Percentiles rank a stretch among this genome's conserved stretches.
phyloP scores from a whole-genome alignment of 1,284 basidiomycete species.

The Ceratobasidium sp. region DNA sequence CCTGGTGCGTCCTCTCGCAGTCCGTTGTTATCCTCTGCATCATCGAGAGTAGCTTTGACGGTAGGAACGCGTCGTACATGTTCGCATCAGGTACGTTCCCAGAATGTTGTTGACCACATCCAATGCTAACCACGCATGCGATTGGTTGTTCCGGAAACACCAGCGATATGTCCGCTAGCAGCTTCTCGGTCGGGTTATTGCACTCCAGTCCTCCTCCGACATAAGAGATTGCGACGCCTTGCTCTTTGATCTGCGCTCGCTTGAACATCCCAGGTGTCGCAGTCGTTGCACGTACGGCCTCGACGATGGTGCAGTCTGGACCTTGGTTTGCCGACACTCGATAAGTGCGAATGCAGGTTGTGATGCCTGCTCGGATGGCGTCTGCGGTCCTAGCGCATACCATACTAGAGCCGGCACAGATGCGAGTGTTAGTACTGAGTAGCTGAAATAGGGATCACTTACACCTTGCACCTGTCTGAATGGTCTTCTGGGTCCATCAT shows the following conservation, averaged over 20 bases:
- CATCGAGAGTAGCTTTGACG: not conserved
- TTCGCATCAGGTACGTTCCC: not conserved
- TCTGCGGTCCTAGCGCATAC: not conserved
- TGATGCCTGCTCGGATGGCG: not conserved
- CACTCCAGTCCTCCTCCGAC: not conserved
- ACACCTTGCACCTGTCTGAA: not conserved
- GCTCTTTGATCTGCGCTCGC: not conserved
- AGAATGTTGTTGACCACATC: not conserved
- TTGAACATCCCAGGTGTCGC: conserved; percentile 5
- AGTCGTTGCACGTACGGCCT: not conserved
- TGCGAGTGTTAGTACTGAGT: not conserved
- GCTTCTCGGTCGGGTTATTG: conserved; percentile 1
- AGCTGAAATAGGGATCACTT: not conserved
- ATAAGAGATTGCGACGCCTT: not conserved
- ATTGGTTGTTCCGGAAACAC: not conserved
- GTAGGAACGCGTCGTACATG: not conserved
- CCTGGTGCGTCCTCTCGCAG: conserved; percentile 2
- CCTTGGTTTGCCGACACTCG: not conserved
- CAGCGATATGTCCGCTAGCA: not conserved
- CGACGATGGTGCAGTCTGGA: conserved; percentile 6
- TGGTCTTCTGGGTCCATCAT: too few relatives aligned
- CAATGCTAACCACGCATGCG: conserved; percentile 8
- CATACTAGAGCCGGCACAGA: not conserved
- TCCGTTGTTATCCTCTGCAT: conserved; percentile 4
- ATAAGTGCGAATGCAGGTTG: not conserved